Percentiles rank a stretch among this genome's conserved stretches.
phyloP scores from a whole-genome alignment of 2,329 filamentous ascomycete species.

The Cyanodermella asteris region DNA sequence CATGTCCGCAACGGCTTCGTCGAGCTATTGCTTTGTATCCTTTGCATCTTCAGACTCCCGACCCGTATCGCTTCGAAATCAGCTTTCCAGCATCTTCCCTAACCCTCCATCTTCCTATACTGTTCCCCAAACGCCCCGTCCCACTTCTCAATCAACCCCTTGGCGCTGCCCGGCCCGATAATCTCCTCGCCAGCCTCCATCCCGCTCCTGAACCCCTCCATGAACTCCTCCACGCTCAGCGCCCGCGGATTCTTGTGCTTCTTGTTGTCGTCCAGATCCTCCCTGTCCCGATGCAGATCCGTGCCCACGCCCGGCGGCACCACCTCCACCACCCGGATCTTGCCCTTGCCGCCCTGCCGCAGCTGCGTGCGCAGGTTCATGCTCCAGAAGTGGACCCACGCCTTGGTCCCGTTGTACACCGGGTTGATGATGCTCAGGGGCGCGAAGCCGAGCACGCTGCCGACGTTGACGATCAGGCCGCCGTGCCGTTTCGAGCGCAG shows the following conservation, averaged over 20 bases:
- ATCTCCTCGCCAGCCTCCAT: slow-evolving; percentile 27
- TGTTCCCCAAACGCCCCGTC: slow-evolving; percentile 18
- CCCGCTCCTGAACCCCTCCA: slow-evolving; percentile 23
- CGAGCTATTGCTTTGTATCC: no score
- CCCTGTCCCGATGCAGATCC: slow-evolving; percentile 32
- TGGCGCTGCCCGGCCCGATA: slow-evolving; percentile 24
- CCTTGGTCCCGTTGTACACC: slow-evolving; percentile 37
- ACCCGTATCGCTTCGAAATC: slow-evolving; percentile 2
- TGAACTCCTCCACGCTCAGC: slow-evolving; percentile 32
- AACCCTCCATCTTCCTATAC: slow-evolving; percentile 13
- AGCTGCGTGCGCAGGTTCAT: slow-evolving; percentile 33
- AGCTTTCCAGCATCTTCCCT: slow-evolving; percentile 3
- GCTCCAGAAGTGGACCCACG: slow-evolving; percentile 34
- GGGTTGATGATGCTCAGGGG: slow-evolving; percentile 33
- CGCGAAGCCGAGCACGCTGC: slow-evolving; percentile 29
- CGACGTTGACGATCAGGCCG: slow-evolving; percentile 31
- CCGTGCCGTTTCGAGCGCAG: slow-evolving; percentile 20
- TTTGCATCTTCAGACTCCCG: no score
- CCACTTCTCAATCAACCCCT: slow-evolving; percentile 23
- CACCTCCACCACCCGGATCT: slow-evolving; percentile 31
- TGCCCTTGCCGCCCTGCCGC: slow-evolving; percentile 14
- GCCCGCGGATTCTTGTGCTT: slow-evolving; percentile 29
- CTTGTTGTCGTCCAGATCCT: slow-evolving; percentile 36
- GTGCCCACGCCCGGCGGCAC: slow-evolving; percentile 33
- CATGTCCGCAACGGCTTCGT: no score